Evolutionary conservation across 257 asterid genomes (phyloP).

Genomic region (Paraleonurus japonicus): DNA sequence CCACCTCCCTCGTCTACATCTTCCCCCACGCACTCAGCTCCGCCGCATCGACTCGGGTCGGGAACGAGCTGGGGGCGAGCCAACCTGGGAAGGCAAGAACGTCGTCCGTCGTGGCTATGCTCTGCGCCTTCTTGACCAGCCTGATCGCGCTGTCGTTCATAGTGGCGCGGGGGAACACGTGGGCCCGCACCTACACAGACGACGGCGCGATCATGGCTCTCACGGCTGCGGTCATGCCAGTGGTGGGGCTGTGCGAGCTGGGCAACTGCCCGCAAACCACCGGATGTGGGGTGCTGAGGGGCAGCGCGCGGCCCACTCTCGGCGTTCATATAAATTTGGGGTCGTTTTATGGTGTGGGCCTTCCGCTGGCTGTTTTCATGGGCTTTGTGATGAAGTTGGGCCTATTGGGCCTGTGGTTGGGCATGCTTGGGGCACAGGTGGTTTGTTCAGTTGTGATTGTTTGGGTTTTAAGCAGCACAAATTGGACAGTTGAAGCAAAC

Average conservation of each 20-base stretch:
- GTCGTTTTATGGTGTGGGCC: slow-evolving; percentile 61
- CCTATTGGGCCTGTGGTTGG: slow-evolving; percentile 52
- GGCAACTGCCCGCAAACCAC: slow-evolving; percentile 77
- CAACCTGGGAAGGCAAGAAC: slow-evolving; percentile 43
- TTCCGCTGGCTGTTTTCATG: slow-evolving; percentile 50
- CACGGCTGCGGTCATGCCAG: slow-evolving; percentile 51
- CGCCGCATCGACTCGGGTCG: slow-evolving; percentile 60
- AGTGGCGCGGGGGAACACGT: slow-evolving; percentile 25
- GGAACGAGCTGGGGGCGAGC: slow-evolving; percentile 64
- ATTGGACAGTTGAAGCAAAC: slow-evolving; percentile 46
- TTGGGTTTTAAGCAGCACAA: slow-evolving; percentile 39
- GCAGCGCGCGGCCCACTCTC: slow-evolving; percentile 56
- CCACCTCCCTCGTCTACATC: slow-evolving; percentile 54
- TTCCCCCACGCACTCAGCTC: slow-evolving; percentile 55
- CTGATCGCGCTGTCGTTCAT: slow-evolving; percentile 36
- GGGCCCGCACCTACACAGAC: slow-evolving; percentile 50
- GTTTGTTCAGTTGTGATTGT: slow-evolving; percentile 45
- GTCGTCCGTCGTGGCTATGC: slow-evolving; percentile 34
- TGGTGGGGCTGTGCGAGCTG: slow-evolving; percentile 70
- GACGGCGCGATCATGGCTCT: slow-evolving; percentile 39
- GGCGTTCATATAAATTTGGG: slow-evolving; percentile 54
- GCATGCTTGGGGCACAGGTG: slow-evolving; percentile 56
- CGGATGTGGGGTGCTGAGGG: slow-evolving; percentile 69
- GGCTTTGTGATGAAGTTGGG: slow-evolving; percentile 53
- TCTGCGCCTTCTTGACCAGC: slow-evolving; percentile 43